A percentile compares a stretch with the other conserved stretches of the same genome.
Evolutionary conservation across 1,284 basidiomycete genomes (phyloP).

Genomic region (Cutaneotrichosporon sp.): DNA sequence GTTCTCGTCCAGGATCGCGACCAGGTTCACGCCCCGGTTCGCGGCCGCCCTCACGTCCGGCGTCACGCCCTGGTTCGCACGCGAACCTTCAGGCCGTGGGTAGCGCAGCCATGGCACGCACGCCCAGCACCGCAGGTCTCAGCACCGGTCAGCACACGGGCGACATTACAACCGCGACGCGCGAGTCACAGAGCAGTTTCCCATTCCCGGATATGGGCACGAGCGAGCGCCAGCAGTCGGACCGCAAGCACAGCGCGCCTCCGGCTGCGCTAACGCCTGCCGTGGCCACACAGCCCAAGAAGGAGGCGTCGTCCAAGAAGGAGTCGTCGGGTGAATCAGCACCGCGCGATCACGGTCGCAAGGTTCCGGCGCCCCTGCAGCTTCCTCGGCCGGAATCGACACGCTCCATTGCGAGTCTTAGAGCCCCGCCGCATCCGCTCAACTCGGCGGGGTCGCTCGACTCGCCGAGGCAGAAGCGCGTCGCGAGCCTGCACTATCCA

Average conservation of each 20-base stretch:
- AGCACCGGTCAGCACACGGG: background rate
- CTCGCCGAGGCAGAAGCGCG: conserved; percentile 21
- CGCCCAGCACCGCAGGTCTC: background rate
- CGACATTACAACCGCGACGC: background rate
- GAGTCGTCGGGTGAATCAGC: no score
- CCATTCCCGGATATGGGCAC: conserved; percentile 9
- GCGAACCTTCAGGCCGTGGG: background rate
- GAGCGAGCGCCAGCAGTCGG: background rate
- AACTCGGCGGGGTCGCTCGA: conserved; percentile 30
- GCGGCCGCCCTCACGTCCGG: background rate
- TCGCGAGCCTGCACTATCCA: conserved; percentile 38
- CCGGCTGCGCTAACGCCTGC: no score
- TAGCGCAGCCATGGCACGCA: background rate
- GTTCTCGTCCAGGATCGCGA: background rate
- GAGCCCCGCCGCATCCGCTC: conserved; percentile 44
- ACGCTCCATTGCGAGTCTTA: conserved; percentile 38
- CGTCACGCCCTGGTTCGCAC: background rate
- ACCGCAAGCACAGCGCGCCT: background rate
- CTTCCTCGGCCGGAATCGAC: conserved; percentile 4
- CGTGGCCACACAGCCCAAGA: no score
- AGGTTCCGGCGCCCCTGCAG: background rate
- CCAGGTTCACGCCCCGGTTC: background rate
- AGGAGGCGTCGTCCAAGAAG: background rate
- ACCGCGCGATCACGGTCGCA: background rate
- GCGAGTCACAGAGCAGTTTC: background rate